Base-by-base conservation (phyloP, 176 grass and related monocot genomes). In the Olyra latifolia region DNA sequence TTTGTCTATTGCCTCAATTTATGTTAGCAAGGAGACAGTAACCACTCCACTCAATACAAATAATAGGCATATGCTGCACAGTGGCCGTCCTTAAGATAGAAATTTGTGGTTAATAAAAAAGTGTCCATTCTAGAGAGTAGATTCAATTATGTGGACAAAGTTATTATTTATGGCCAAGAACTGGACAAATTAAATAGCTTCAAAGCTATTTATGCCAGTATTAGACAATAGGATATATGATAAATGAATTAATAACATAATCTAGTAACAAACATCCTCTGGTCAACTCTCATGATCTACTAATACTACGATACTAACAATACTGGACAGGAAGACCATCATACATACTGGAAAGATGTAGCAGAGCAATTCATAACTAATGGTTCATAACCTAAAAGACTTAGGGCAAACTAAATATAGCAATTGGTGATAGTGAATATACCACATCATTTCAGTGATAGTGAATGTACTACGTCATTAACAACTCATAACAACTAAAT, bases 31-130 rank as follows among this genome's bases (percentile, higher is more conserved):
- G 7, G 45, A 47, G 10, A 27, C 44, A 80, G n/a, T 58, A 60
- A 63, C 48, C 17, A 72, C 64, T 66, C 41, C 15, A 83, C 47
- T 23, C 27, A 61, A 59, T 63, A 35, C n/a, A 82, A 72, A 82
- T 5, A 63, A 89, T 76, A 89, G 53, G 24, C 53, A 75, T 60
- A 54, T 50, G 52, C 17, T 75, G 12, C 62, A 76, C 54, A 68
- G 39, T 45, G 15, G 28, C 10, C 24, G 75, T 63, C 53, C 70
- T 63, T 55, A 64, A 35, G 43, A 73, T 73, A 62, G 20, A 54
- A 74, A 15, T 43, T 32, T 20, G 6, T 27, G 4, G 60, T 73
- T 56, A 16, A 67, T 25, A 84, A 29, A 72, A 69, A 38, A 66
- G 17, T 3, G 55, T 25, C n/a, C 28, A 62, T 85, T 76, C 53